Percentiles rank a stretch among this genome's conserved stretches.
Conservation (phyloP, 2,329 filamentous ascomycete species). For the Catunica adiposa region DNA sequence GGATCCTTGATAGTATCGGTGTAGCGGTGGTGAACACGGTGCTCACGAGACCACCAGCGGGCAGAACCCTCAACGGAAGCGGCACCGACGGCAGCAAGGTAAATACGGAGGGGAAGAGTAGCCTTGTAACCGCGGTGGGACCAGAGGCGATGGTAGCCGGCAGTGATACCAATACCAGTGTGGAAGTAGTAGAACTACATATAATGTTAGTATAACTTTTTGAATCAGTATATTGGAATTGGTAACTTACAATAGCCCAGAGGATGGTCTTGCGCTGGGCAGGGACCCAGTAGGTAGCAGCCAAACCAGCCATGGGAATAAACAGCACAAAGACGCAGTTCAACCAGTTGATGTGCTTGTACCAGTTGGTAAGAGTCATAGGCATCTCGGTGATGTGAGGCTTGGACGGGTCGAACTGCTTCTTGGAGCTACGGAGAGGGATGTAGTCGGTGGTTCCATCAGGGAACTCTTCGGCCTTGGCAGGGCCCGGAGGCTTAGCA, state of each 20-base stretch:
- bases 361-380: constrained; percentile 70
- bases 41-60: constrained; percentile 76
- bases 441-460: constrained; percentile 41
- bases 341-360: constrained; percentile 88
- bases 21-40: constrained; percentile 78
- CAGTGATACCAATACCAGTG: constrained; percentile 65
- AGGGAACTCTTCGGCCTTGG: constrained; percentile 27
- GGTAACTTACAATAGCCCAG: constrained; percentile 38
- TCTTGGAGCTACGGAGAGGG: constrained; percentile 27
- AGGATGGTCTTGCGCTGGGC: constrained; percentile 53
- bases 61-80: constrained; percentile 76
- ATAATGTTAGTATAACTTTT: not conserved
- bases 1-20: constrained; percentile 87
- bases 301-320: constrained; percentile 56
- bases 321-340: constrained; percentile 69
- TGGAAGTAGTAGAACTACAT: constrained; percentile 51
- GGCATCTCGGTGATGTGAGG: constrained; percentile 72
- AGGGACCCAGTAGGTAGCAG: constrained; percentile 65
- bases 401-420: constrained; percentile 47
- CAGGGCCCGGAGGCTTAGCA: constrained; percentile 20
- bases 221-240: not conserved
- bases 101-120: constrained; percentile 57
- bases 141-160: constrained; percentile 56
- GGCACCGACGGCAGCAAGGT: constrained; percentile 64
- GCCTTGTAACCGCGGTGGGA: constrained; percentile 74